phyloP scores from a whole-genome alignment of 2,329 filamentous ascomycete genomes.

The Didymella pinodella region DNA sequence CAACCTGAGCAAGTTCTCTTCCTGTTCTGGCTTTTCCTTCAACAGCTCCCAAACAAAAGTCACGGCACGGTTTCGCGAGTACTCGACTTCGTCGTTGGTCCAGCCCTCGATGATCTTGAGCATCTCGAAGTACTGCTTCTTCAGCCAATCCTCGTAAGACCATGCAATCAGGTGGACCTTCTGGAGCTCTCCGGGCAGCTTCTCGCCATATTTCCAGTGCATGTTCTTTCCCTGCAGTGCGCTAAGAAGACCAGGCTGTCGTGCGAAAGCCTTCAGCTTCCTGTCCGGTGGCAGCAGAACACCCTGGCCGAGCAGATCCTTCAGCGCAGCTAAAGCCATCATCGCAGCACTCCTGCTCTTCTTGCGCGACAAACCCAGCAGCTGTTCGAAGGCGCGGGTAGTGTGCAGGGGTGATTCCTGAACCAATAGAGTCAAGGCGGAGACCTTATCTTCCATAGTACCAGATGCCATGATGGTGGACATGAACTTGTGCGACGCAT shows the following conservation, averaged over 20 bases:
- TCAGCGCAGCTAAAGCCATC: constrained; percentile 88
- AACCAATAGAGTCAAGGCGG: constrained; percentile 88
- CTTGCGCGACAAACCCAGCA: constrained; percentile 86
- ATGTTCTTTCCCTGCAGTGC: constrained; percentile 70
- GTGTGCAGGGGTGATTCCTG: constrained; percentile 98
- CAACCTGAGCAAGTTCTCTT: constrained; percentile 88
- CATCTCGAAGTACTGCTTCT: constrained; percentile 90
- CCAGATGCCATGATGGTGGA: constrained; percentile 96
- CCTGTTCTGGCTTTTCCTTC: constrained; percentile 96
- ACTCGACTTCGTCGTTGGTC: constrained; percentile 95
- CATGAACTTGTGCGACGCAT: constrained; percentile 94
- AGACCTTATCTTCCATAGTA: constrained; percentile 96
- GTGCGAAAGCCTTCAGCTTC: constrained; percentile 79
- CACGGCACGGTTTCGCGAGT: constrained; percentile 84
- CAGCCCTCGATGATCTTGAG: constrained; percentile 90
- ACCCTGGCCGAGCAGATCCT: constrained; percentile 92
- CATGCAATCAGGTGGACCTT: constrained; percentile 83
- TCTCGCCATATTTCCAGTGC: constrained; percentile 73
- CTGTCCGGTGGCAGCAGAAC: constrained; percentile 83
- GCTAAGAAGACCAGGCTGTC: constrained; percentile 78
- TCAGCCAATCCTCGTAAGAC: constrained; percentile 95
- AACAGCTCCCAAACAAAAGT: constrained; percentile 91
- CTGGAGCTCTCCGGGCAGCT: constrained; percentile 76
- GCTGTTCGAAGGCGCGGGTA: constrained; percentile 83
- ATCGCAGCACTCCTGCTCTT: constrained; percentile 92